phyloP scores from a whole-genome alignment of 2,329 filamentous ascomycete species.

The Phialophora verrucosa region DNA sequence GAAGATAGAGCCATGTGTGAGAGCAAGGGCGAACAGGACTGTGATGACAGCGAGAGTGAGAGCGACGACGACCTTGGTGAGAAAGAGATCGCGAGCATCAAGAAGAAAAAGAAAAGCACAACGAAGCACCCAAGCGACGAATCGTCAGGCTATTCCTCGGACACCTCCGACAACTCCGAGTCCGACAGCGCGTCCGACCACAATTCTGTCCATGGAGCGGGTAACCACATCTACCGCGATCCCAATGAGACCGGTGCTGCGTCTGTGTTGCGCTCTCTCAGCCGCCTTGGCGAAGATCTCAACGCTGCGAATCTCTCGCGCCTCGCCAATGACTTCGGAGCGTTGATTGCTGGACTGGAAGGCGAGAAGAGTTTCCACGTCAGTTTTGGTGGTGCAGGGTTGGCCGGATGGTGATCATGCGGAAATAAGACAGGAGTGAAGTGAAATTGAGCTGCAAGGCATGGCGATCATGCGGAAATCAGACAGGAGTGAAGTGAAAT shows the following conservation, averaged over 20 bases:
- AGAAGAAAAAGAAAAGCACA: not conserved
- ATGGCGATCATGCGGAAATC: too few species aligned
- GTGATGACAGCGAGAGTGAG: constrained; percentile 1
- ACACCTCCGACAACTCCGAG: not conserved
- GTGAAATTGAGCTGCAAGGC: not conserved
- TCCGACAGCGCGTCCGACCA: not conserved
- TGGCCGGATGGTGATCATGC: not conserved
- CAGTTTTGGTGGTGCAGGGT: not conserved
- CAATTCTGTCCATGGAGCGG: not conserved
- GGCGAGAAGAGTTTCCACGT: not conserved
- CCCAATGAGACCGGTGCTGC: constrained; percentile 7
- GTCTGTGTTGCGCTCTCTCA: constrained; percentile 13
- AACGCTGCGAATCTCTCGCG: not conserved
- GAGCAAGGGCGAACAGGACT: not conserved
- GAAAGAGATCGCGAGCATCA: not conserved
- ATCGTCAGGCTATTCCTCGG: not conserved
- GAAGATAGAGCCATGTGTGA: constrained; percentile 27
- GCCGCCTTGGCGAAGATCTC: constrained; percentile 3
- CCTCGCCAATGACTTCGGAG: constrained; percentile 7
- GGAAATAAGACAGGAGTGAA: not conserved
- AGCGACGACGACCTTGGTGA: not conserved
- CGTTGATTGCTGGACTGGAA: constrained; percentile 13
- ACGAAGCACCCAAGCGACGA: not conserved
- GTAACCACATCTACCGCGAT: not conserved
- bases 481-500: not conserved